These are phyloP conservation scores for Aureobasidium mangrovei DNA, from an alignment of 2,329 filamentous ascomycete species.

Conservation along the genomic window DNA sequence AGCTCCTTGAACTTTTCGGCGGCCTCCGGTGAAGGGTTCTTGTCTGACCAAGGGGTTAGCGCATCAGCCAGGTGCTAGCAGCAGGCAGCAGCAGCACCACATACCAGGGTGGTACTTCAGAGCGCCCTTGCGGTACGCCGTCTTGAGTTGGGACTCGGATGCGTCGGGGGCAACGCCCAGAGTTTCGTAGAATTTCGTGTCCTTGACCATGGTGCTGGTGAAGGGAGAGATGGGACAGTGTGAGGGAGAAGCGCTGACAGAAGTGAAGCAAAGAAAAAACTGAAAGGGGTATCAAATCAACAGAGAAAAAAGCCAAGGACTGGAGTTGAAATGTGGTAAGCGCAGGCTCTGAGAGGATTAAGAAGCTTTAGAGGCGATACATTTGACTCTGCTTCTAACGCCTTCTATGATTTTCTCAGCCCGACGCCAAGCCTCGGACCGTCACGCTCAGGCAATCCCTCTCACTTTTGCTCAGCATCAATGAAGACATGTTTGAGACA, in stretches of 20 bases:
- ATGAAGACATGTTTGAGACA: neutral
- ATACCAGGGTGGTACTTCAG: constrained; percentile 77
- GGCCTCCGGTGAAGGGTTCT: constrained; percentile 88
- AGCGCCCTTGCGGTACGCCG: constrained; percentile 76
- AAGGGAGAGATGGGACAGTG: neutral
- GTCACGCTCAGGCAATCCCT: neutral
- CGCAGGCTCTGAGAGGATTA: constrained; percentile 8
- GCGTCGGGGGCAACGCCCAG: constrained; percentile 72
- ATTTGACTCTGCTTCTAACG: constrained; percentile 7
- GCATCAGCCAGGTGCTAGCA: neutral
- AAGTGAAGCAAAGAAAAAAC: neutral
- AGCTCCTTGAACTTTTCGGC: constrained; percentile 99
- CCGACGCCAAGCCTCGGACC: neutral
- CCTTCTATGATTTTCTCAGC: constrained; percentile 11
- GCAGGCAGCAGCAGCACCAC: constrained; percentile 22
- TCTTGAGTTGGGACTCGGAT: constrained; percentile 80
- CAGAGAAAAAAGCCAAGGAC: constrained; percentile 9
- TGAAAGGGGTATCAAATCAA: constrained; percentile 11
- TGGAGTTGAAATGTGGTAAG: constrained; percentile 7
- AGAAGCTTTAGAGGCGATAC: constrained; percentile 8
- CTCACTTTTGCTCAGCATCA: neutral
- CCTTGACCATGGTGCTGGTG: constrained; percentile 59
- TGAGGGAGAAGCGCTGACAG: neutral
- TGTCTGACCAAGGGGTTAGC: constrained; percentile 51
- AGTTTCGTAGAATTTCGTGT: constrained; percentile 69